Conservation (phyloP, 2,329 filamentous ascomycete genomes). For the Fusarium mundagurra region DNA sequence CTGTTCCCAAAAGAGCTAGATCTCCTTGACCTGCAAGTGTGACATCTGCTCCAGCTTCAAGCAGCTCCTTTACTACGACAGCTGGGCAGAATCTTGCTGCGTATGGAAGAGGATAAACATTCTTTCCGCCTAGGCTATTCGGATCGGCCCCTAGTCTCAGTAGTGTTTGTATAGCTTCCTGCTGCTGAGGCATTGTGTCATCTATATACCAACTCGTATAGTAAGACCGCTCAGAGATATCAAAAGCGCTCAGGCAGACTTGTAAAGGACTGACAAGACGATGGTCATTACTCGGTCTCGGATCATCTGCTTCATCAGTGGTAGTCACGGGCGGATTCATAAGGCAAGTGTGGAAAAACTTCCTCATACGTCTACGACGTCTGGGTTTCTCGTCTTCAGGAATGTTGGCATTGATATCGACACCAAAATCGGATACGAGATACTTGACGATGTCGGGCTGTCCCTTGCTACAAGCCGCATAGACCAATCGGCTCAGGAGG, state of each 20-base stretch:
- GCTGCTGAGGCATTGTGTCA: background rate
- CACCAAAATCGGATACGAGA: background rate
- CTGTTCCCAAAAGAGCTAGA: background rate
- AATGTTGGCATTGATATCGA: background rate
- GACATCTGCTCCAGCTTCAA: constrained; percentile 10
- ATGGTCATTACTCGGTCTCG: accelerated
- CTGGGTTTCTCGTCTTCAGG: background rate
- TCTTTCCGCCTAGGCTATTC: background rate
- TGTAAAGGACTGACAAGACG: background rate
- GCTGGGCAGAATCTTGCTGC: background rate
- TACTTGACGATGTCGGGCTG: background rate
- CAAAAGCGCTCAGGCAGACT: background rate
- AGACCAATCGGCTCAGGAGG: background rate
- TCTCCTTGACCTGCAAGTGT: background rate
- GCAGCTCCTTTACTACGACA: background rate
- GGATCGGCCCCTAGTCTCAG: constrained; percentile 2
- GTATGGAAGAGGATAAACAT: background rate
- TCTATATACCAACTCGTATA: background rate
- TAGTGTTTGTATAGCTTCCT: background rate
- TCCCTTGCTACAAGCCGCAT: background rate
- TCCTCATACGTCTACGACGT: background rate
- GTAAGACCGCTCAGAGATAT: background rate
- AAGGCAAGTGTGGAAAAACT: too few relatives aligned
- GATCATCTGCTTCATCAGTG: too few relatives aligned
- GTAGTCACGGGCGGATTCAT: too few relatives aligned